Percentiles rank a stretch among this genome's conserved stretches.
Conservation (phyloP, 2,329 filamentous ascomycete genomes). For the Clarireedia monteithiana region DNA sequence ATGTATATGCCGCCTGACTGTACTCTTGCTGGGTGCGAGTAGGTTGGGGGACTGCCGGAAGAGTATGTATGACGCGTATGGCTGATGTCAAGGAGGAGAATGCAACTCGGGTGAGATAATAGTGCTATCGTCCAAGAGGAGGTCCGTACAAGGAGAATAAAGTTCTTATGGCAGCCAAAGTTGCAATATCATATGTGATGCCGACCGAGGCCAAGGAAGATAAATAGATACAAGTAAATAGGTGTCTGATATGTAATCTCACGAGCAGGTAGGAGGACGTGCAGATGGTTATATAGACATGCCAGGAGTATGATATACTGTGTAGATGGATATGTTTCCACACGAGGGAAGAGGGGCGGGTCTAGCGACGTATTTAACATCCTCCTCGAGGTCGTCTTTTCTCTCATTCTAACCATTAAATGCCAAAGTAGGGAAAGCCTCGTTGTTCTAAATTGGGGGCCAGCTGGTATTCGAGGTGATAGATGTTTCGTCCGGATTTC, state of each 20-base stretch:
- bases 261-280: not conserved
- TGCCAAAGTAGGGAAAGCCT: not conserved
- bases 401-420: too few species aligned
- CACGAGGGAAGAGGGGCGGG: too few species aligned
- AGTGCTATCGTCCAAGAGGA: not conserved
- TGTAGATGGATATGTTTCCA: too few species aligned
- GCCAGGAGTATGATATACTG: too few species aligned
- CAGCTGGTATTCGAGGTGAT: constrained; percentile 3
- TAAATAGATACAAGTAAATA: not conserved
- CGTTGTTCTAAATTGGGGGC: not conserved
- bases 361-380: not conserved
- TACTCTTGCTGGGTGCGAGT: not conserved
- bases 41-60: not conserved
- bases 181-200: too few species aligned
- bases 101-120: not conserved
- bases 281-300: too few species aligned
- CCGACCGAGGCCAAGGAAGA: not conserved
- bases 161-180: too few species aligned
- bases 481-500: constrained; percentile 3
- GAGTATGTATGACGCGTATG: not conserved
- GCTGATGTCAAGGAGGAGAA: not conserved
- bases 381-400: not conserved
- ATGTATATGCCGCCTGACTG: not conserved
- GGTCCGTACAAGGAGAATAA: too few species aligned
- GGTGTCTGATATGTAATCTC: not conserved